Evolutionary conservation across 768 basidiomycete species (phyloP).

Genomic region (Leccinum rimulosum): DNA sequence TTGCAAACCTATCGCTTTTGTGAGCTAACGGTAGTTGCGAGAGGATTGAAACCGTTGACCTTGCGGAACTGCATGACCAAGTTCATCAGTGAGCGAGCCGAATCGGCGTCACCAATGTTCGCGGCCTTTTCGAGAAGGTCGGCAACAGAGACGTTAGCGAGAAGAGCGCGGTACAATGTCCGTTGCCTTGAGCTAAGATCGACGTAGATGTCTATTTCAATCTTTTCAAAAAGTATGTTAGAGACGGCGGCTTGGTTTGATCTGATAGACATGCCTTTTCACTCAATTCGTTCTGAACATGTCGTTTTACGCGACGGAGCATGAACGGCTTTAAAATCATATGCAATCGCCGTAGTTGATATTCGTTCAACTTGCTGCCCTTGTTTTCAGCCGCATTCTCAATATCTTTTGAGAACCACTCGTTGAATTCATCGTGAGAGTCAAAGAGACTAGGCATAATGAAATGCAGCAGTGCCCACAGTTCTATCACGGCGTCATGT

Average conservation of each 20-base stretch:
- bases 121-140: conserved; percentile 93
- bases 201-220: conserved; percentile 93
- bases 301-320: conserved; percentile 93
- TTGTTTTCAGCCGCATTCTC: conserved; percentile 94
- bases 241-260: conserved; percentile 69
- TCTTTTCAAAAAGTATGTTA: conserved; percentile 77
- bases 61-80: conserved; percentile 99
- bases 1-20: conserved; percentile 74
- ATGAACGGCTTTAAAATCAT: conserved; percentile 99
- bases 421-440: conserved; percentile 98
- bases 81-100: conserved; percentile 95
- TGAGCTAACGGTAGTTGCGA: conserved; percentile 6
- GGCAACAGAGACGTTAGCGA: conserved; percentile 91
- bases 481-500: conserved; percentile 48
- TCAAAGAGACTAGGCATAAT: conserved; percentile 99
- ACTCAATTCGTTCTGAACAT: conserved; percentile 99
- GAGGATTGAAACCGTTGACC: conserved; percentile 39
- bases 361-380: conserved; percentile 88
- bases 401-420: conserved; percentile 99
- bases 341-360: conserved; percentile 91
- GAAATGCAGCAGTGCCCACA: conserved; percentile 98
- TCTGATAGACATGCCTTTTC: conserved; percentile 69
- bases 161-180: conserved; percentile 81
- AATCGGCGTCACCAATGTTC: conserved; percentile 86
- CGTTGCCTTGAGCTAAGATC: conserved; percentile 93